Conservation (phyloP, 169 alveolate genomes). For the Plasmodium gaboni region DNA sequence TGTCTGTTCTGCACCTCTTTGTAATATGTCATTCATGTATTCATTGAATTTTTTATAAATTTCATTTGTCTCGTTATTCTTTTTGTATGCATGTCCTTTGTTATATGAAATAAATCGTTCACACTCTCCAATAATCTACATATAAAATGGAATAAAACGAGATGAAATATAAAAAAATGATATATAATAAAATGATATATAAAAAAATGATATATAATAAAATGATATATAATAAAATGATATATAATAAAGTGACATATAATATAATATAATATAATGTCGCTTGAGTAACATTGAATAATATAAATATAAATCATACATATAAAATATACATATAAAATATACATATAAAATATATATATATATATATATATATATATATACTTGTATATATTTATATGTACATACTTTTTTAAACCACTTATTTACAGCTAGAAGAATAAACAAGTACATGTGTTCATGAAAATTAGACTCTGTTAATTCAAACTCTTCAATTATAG, state of each 20-base stretch:
- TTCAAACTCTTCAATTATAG: conserved; percentile 52
- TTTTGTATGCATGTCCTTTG: conserved; percentile 16
- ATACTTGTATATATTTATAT: conserved; percentile 1
- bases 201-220: too few relatives aligned
- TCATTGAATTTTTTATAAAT: conserved; percentile 23
- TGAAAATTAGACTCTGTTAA: conserved; percentile 29
- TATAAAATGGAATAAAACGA: neutral
- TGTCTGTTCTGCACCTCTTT: conserved; percentile 71
- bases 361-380: neutral
- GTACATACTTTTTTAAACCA: conserved; percentile 56
- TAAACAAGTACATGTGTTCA: conserved; percentile 47
- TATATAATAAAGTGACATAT: too few relatives aligned
- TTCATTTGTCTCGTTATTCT: conserved; percentile 18
- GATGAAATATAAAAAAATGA: neutral
- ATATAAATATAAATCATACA: neutral
- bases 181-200: too few relatives aligned
- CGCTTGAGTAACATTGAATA: neutral
- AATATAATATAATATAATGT: too few relatives aligned
- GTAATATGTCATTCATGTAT: conserved; percentile 43
- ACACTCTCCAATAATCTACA: conserved; percentile 28
- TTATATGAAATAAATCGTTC: conserved; percentile 42
- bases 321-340: neutral
- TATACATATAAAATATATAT: neutral
- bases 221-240: too few relatives aligned
- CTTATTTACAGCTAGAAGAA: conserved; percentile 54